Evolutionary conservation across 2,329 filamentous ascomycete species (phyloP), one percentile per base, ranked within the genome.

Genomic region (Scleromitrula shiraiana): DNA sequence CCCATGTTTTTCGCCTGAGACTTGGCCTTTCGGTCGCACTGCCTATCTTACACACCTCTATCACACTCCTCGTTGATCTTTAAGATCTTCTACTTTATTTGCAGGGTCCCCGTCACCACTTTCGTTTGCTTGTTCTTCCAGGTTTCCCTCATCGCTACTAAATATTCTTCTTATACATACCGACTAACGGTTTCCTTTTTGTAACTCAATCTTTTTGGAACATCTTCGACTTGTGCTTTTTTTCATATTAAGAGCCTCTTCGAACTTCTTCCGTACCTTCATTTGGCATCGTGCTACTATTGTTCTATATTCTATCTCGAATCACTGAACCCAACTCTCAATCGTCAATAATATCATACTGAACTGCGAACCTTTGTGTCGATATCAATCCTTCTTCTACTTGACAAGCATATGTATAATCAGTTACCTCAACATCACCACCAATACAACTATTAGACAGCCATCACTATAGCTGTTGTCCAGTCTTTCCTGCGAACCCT

Each of bases 141-240:
- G 59, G 57, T 60, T 58, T 55, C 49, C 49, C 49, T 55, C 53
- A 53, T 51, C 58, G 53, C 51, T 52, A 56, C 53, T 54, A 54
- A 50, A 46, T 54, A 37, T 55, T 59, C 60, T 59, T 63, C 56
- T 62, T 63, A 63, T 65, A 63, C 60, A 63, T 65, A 63, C 60
- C 57, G 54, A 41, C 51, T 46, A 51, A 47, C 53, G 56, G 57
- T 58, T 64, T 60, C 59, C 57, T 52, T 62, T 62, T 56, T 63
- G 53, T 58, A 57, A 49, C 55, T 62, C 59, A 55, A 56, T 58
- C 56, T 35, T 56, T 59, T 64, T 62, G 56, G 59, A 62, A 56
- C 51, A 56, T 52, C 52, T 59, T 63, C 58, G 60, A 59, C 52
- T 56, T 61, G 59, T 60, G 60, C 60, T 62, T 57, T 57, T n/a